Evolutionary conservation across 805 yeast genomes (phyloP), one percentile per base, ranked within the genome.

Genomic region (Isabelozyma heimii): DNA sequence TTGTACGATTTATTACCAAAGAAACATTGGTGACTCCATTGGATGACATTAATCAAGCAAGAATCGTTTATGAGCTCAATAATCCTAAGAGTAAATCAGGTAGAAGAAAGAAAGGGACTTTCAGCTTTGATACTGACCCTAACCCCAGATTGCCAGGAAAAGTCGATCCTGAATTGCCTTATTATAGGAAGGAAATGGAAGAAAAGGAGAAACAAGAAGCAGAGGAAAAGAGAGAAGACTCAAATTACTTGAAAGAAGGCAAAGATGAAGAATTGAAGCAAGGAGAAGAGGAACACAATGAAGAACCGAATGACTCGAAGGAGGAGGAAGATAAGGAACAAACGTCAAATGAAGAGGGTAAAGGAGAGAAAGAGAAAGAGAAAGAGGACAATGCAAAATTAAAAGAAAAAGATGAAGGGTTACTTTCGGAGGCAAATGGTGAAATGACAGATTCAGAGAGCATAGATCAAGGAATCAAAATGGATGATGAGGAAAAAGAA

Each of bases 21-120:
- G 78, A 78, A n/a, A 67, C 73, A 15, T 74, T 62, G 37, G 77
- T 88, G 2, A 76, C 86, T 0, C 91, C 96, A 0, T 55, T 72
- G 1, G 87, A 84, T 55, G 94, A 87, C 55, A 65, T 82, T 8
- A 77, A 75, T 43, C 77, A 76, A 49, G 75, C 75, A 16, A 69
- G 75, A 50, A 72, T 72, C 16, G 53, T 64, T 13, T 63, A 62
- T 51, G 80, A 75, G 54, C 60, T 59, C 60, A 52, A 58, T 30
- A 66, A 61, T 40, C 71, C 76, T 57, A 67, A 77, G 59, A 74
- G 75, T 58, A 74, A 69, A 61, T 74, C 74, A 35, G 73, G 72
- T 44, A 76, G 74, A 54, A 77, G 69, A 58, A 74, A 70, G 63
- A 77, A 69, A 59, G 35, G 35, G 35, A 30, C 35, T 13, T 30